Conservation (phyloP, 345 rosid species). For the Pseudoturritis turrita region DNA sequence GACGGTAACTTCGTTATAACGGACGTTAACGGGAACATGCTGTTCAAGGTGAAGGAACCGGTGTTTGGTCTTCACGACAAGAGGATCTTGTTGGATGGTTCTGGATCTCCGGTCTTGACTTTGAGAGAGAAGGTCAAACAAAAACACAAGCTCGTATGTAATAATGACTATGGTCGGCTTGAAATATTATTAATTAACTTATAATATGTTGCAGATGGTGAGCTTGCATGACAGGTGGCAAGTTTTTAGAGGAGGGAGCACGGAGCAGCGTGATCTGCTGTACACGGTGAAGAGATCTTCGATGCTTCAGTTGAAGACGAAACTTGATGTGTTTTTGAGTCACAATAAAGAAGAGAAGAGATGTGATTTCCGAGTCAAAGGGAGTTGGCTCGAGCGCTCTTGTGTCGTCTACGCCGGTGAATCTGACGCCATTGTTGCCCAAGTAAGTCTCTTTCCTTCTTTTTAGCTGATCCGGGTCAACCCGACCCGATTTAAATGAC, state of each 20-base stretch:
- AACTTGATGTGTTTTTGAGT: constrained; percentile 53
- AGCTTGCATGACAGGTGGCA: constrained; percentile 50
- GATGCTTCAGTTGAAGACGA: constrained; percentile 36
- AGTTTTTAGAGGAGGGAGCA: constrained; percentile 57
- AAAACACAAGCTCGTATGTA: too few relatives aligned
- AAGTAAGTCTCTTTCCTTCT: constrained; percentile 20
- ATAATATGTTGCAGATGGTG: constrained; percentile 30
- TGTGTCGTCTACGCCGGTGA: constrained; percentile 51
- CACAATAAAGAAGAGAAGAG: constrained; percentile 34
- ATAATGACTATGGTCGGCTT: not conserved
- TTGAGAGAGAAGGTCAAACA: constrained; percentile 31
- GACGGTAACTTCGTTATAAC: constrained; percentile 41
- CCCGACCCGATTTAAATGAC: too few relatives aligned
- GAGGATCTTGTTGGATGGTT: constrained; percentile 27
- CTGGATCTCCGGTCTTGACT: constrained; percentile 35
- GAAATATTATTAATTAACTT: too few relatives aligned
- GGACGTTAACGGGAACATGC: constrained; percentile 33
- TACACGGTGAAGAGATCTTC: constrained; percentile 48
- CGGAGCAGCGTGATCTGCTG: constrained; percentile 39
- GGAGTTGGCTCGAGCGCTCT: constrained; percentile 37
- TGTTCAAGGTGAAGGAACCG: constrained; percentile 36
- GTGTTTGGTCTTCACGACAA: constrained; percentile 32
- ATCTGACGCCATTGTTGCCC: constrained; percentile 42
- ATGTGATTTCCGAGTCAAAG: constrained; percentile 49
- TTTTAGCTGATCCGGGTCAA: too few relatives aligned